Evolutionary conservation across 2,329 filamentous ascomycete species (phyloP), one percentile per base, ranked within the genome.

Genomic region (Colletotrichum simmondsii): DNA sequence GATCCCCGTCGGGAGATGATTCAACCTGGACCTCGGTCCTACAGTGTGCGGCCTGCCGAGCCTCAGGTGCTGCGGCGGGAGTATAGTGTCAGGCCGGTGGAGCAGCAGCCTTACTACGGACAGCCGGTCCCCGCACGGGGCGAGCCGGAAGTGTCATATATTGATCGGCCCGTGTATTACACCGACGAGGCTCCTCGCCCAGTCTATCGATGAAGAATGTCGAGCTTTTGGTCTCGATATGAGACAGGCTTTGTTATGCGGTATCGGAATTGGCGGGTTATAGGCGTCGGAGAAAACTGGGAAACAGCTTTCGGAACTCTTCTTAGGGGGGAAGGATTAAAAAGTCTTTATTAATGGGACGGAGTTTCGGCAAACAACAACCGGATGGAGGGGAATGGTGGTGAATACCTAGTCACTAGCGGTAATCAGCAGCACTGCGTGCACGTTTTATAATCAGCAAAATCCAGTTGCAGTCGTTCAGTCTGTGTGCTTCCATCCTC

Each of bases 101-200:
- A 87, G 68, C 80, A 81, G 63, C 71, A 54, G 35, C 53, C 22
- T 16, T 87, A 85, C 69, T 87, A 87, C 74, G 83, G 84, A 35
- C 81, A 82, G 42, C 79, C 77, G 42, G 75, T 77, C 5, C 78
- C 67, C 32, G 60, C 60, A 32, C 71, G 77, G 49, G 56, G 69
- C 19, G 81, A 81, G 24, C 83, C 84, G 59, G 86, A 86, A 49
- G 79, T 86, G 54, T 78, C 84, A 3, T 88, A 85, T 65, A 80
- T 87, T 65, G 86, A 87, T 74, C 81, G 81, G 58, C 84, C 86
- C 19, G 81, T 87, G 30, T 80, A 85, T 24, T 89, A 88, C 74
- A 76, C 83, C n/a, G 84, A 87, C 53, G 82, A 84, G 73, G 79
- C 68, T 12, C 78, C 81, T 63, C 79, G 81, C 71, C 81, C 82